Evolutionary conservation across 352 stramenopile species (phyloP).

Genomic region (Ochromonadaceae sp.): DNA sequence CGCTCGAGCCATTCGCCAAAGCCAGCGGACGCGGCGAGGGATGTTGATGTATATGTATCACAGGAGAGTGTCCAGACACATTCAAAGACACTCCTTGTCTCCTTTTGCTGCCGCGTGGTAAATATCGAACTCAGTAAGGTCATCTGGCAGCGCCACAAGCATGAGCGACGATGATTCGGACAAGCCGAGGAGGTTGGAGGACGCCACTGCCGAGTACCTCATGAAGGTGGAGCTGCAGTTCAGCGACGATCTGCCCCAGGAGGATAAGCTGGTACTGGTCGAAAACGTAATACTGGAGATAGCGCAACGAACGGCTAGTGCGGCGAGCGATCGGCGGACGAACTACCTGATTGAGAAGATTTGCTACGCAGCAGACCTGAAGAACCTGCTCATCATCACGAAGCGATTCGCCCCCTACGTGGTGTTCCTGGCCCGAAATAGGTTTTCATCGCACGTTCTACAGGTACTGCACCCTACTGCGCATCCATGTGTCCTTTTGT

Average conservation of each 20-base stretch:
- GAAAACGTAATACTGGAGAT: conserved; percentile 9
- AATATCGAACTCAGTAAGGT: no score
- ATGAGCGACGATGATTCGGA: background rate
- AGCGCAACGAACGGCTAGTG: background rate
- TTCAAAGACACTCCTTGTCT: no score
- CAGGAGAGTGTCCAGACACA: no score
- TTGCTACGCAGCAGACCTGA: no score
- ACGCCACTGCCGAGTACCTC: background rate
- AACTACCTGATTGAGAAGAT: conserved; percentile 10
- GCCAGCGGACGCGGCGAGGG: no score
- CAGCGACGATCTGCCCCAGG: no score
- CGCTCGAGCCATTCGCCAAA: no score
- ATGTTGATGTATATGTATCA: no score
- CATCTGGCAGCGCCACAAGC: no score
- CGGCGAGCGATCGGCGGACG: background rate
- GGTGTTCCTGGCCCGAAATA: conserved; percentile 1
- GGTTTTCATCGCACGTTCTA: conserved; percentile 11
- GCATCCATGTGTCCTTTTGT: no score
- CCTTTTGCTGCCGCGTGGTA: no score
- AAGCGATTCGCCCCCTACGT: background rate
- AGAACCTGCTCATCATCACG: background rate
- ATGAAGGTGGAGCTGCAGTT: background rate
- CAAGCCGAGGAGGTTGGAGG: conserved; percentile 6
- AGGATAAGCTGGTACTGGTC: background rate
- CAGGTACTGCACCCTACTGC: background rate